Evolutionary conservation across 1,284 basidiomycete species (phyloP), one percentile per base, ranked within the genome.

Genomic region (Ustilago hordei): DNA sequence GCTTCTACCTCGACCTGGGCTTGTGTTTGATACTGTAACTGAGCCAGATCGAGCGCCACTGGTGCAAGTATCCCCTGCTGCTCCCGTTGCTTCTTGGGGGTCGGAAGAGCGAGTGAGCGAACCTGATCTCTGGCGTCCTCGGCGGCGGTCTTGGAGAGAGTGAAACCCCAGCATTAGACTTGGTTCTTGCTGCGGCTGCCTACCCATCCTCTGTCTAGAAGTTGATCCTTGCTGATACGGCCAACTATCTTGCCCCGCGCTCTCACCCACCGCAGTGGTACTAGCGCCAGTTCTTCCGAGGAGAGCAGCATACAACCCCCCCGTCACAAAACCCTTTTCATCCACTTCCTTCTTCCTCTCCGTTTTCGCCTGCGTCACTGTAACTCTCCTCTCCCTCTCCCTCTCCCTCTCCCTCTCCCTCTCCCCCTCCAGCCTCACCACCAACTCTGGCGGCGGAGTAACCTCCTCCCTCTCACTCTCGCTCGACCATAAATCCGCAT

Each of bases 401-500:
- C 38, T 39, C 38, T 2, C 15, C 38, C 15, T 15, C 38, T 39
- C 38, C 38, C 38, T 2, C 15, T 4, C 38, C 38, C 15, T 15
- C 23, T 31, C 48, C 12, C 11, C 31, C 32, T 67, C 60, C 11
- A 68, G 2, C 31, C 13, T 35, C 32, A 35, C 32, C 15, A 64
- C 61, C 57, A 73, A 17, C 45, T 62, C 64, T 9, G 52, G 55
- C 2, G 69, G 69, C 7, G 63, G 55, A 2, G 45, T 55, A 38
- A 64, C 11, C 52, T 71, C 59, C 58, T 83, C 81, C 8, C 58
- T 55, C 35, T 81, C 81, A 39, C 71, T 75, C 4, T 54, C 64
- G 67, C 73, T 77, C 58, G 74, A 78, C 81, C 81, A 83, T 39
- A 53, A 17, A 48, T 81, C 81, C 15, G 80, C 81, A 62, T 83